Evolutionary conservation across 192 early-diverging fungal species (phyloP), one percentile per base, ranked within the genome.

Genomic region (Geranomyces variabilis): DNA sequence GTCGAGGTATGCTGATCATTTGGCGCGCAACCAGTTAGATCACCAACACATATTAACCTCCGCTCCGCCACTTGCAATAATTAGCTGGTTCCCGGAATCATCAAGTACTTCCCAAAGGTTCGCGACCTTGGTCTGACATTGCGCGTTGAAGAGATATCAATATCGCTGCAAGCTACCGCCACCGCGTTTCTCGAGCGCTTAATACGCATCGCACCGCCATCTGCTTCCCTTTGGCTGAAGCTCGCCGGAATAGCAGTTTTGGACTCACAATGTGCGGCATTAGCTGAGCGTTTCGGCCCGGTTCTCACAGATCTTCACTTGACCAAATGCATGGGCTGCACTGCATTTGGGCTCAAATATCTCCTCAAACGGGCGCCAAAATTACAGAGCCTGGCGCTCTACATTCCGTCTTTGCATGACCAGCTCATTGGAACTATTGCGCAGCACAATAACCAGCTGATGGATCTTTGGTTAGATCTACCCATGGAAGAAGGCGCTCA

Each of bases 291-390:
- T 22, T 72, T 72, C 31, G 70, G 70, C 17, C 17, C 17, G 8
- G 70, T 72, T 33, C 17, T 63, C 61, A 64, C 70, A 14, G 70
- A 72, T 33, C 36, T 72, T 1, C 70, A 72, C 49, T 34, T 72
- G 26, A 72, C 70, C 21, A 72, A 72, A 46, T 72, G 70, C 62
- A 70, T 72, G 70, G 70, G 70, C 14, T 72, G 70, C 41, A 72
- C 61, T 21, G 62, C 62, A 2, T 45, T 48, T 24, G 62, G 70
- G 6, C 48, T 70, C 9, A 57, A 57, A n/a, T 70, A 70, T 31
- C 28, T 70, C 3, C 44, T 70, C 31, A 70, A 70, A 45, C 59
- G 59, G 2, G 60, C 70, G 12, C 70, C 70, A 15, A 22, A 43
- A 17, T 28, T 72, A 47, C 59, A 63, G 36, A 72, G 70, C 49